Evolutionary conservation across 768 basidiomycete genomes (phyloP), one percentile per base, ranked within the genome.

Genomic region (Boletus tylopilopsis): DNA sequence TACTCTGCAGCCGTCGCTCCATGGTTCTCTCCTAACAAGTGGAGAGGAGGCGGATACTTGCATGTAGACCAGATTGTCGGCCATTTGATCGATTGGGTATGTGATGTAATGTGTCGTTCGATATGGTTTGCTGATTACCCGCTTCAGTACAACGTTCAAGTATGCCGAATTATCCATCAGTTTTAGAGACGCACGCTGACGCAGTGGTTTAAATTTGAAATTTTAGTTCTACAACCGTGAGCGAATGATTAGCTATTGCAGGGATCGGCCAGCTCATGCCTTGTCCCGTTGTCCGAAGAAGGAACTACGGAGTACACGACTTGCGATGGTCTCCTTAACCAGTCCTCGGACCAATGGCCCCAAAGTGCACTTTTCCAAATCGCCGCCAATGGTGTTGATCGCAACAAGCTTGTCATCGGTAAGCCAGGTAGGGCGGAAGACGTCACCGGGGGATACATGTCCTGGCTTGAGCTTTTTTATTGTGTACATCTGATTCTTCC

Each of bases 291-390:
- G 12, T 9, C 18, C 16, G 13, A 30, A 84, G 47, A 48, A 76
- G 83, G 82, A 35, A 61, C 71, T 16, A 66, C 62, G 16, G 84
- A 84, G 56, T 86, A 84, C 64, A 81, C 79, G 13, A 80, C 78
- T 29, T 86, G 84, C 64, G 45, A 61, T 19, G 74, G 73, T 33
- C 76, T 89, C 30, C 70, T 87, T 32, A 75, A 68, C 16, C 60
- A 74, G 3, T 85, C 84, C 2, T 81, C 81, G 29, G 5, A 4
- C 3, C 71, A 65, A 49, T 87, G 79, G 78, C 87, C 85, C 2
- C 51, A 80, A 27, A 75, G 81, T 0, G 72, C 84, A 1, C 61
- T 71, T 10, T 75, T 79, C 64, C 71, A 79, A 59, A 78, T 80
- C 55, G 63, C 72, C 29, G 68, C 66, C 1, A 68, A 61, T 40